Evolutionary conservation across 371 early-diverging fungal genomes (phyloP), one percentile per base, ranked within the genome.

Genomic region (Mortierella sp.): DNA sequence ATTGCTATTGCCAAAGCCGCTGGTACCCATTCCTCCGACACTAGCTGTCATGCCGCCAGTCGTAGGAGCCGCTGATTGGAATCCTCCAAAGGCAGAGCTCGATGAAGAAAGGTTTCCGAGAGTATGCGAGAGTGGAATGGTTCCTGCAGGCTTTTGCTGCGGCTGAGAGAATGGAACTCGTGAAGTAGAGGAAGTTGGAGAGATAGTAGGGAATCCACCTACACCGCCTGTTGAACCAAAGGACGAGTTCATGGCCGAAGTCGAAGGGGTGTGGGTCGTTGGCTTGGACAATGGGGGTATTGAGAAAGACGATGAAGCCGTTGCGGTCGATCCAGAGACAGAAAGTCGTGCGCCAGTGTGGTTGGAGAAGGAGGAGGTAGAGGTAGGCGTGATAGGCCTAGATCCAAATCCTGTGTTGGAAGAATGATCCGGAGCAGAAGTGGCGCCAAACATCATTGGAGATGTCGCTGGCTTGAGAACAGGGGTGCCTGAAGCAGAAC

Each of bases 221-320:
- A 37, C 37, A 37, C 37, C 37, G 9, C 37, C 37, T 37, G 37
- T 37, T 37, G 37, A 37, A 37, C 37, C 37, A 37, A 37, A 37
- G 37, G 37, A 37, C 9, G 37, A 37, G 37, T 37, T 37, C 37
- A 37, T 37, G 37, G 37, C 9, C 37, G 37, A 5, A 37, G 37
- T 5, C 5, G 37, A 37, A 37, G 37, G 12, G 37, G 37, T 37
- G 9, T 37, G 37, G 23, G 72, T 57, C 28, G 52, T 51, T 2
- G 73, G 64, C 57, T 73, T 79, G 47, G 52, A 69, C 51, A 79
- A 66, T 6, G 80, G 80, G 73, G 80, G 80, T 79, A 79, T 79
- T 62, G 70, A 37, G 57, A 79, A 79, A 12, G 80, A 66, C n/a
- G 80, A 72, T 15, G 72, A 53, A 0, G 73, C 70, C 18, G 67